Percentiles rank a stretch among this genome's conserved stretches.
These are phyloP conservation scores for Candida sojae DNA, from an alignment of 1,139 yeast genomes.

Conservation along the genomic window DNA sequence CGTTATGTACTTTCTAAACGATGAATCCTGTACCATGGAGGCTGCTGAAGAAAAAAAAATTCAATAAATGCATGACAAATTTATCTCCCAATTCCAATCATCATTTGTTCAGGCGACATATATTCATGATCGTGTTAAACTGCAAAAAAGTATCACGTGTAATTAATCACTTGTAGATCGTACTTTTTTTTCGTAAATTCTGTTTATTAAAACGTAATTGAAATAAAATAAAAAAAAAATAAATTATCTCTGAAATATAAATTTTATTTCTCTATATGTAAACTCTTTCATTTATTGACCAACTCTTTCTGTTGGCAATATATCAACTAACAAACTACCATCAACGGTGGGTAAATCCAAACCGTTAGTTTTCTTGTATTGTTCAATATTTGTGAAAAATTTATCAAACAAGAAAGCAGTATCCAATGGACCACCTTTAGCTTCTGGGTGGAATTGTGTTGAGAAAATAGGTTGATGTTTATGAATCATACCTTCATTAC, in stretches of 20 bases:
- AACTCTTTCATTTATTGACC: slow-evolving; percentile 17
- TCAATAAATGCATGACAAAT: too few relatives aligned
- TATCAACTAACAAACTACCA: slow-evolving; percentile 69
- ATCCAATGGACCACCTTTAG: slow-evolving; percentile 98
- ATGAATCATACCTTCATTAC: slow-evolving; percentile 97
- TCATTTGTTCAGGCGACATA: too few relatives aligned
- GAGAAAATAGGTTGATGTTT: slow-evolving; percentile 84
- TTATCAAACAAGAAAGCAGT: slow-evolving; percentile 88
- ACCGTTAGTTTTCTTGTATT: slow-evolving; percentile 51
- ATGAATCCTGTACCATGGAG: too few relatives aligned
- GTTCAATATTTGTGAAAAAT: slow-evolving; percentile 70
- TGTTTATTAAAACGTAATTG: too few relatives aligned
- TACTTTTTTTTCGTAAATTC: too few relatives aligned
- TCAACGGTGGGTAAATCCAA: slow-evolving; percentile 46
- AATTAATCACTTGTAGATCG: too few relatives aligned
- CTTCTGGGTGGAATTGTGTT: slow-evolving; percentile 98
- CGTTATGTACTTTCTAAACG: too few relatives aligned
- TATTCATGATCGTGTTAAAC: too few relatives aligned
- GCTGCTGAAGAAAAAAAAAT: too few relatives aligned
- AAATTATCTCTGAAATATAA: neutral
- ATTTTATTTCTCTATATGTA: neutral
- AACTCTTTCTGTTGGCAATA: slow-evolving; percentile 86
- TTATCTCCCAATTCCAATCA: too few relatives aligned
- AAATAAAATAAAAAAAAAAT: too few relatives aligned
- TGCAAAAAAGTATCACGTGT: too few relatives aligned